phyloP scores from a whole-genome alignment of 306 rosid species.

The Vigna radiata region DNA sequence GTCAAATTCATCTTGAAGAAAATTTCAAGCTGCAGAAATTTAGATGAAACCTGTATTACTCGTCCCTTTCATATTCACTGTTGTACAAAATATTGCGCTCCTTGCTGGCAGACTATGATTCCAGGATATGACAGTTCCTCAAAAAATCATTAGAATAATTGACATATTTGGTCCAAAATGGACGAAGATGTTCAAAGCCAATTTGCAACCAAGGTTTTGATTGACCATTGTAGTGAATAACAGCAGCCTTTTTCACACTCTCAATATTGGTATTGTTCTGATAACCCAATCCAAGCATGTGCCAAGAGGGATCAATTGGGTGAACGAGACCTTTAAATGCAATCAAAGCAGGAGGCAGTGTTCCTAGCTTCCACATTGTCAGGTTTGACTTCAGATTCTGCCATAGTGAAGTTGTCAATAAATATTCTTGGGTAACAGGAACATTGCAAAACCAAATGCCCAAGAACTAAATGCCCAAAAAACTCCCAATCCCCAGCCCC shows the following conservation, averaged over 20 bases:
- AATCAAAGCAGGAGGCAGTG: conserved; percentile 92
- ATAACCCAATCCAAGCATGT: conserved; percentile 98
- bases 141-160: conserved; percentile 94
- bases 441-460: conserved; percentile 29
- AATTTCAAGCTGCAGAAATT: conserved; percentile 59
- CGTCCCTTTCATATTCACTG: conserved; percentile 43
- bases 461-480: neutral
- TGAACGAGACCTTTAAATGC: conserved; percentile 93
- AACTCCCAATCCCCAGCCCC: neutral
- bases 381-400: conserved; percentile 95
- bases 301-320: conserved; percentile 95
- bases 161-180: conserved; percentile 95
- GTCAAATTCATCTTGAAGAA: conserved; percentile 53
- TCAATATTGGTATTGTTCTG: conserved; percentile 80
- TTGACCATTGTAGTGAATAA: conserved; percentile 98
- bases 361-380: conserved; percentile 98
- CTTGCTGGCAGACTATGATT: conserved; percentile 58
- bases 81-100: conserved; percentile 49
- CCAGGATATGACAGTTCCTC: conserved; percentile 90
- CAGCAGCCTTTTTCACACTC: conserved; percentile 83
- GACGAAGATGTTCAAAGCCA: conserved; percentile 97
- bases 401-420: conserved; percentile 50
- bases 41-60: conserved; percentile 57
- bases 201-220: conserved; percentile 98
- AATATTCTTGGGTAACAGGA: conserved; percentile 24